Evolutionary conservation across 1,284 basidiomycete genomes (phyloP), one percentile per base, ranked within the genome.

Genomic region (Cryptococcus depauperatus): DNA sequence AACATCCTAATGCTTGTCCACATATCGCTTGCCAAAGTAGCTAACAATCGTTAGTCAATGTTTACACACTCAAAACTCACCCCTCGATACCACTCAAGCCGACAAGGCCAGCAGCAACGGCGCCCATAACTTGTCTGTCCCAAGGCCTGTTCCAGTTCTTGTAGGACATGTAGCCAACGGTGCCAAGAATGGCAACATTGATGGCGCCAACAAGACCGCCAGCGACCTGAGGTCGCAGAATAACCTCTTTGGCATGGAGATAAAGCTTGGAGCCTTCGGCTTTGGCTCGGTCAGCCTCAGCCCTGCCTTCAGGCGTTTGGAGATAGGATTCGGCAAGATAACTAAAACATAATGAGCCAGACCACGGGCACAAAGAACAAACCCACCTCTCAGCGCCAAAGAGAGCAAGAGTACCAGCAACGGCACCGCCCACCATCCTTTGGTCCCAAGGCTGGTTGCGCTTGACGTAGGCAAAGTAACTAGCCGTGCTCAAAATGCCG

Each of bases 21-120:
- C 60, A 50, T 69, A 68, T 32, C 56, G 51, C 51, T 62, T 57
- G 25, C 61, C 64, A 25, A 61, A 58, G 44, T 52, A 59, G 34
- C 65, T 67, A 45, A 34, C 37, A 37, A 16, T 43, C 8, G 22
- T 34, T 30, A 16, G 14, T 16, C 7, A 30, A 44, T 25, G 21
- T 50, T 21, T 55, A 48, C 42, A 25, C 35, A 10, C 34, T 21
- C 16, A 8, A 29, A 11, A 66, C 79, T 68, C 58, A 85, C 81
- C 81, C 81, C 74, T 87, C 84, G 33, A 78, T 75, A 30, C 78
- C 76, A 71, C 79, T 81, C 19, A 88, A 70, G 2, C 78, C 74
- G 18, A 84, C 53, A 5, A 90, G 66, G 13, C 82, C 83, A 40
- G 80, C 76, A 8, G 78, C 74, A 23, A 84, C 72, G 7, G 78